Percentiles rank a stretch among this genome's conserved stretches.
phyloP scores from a whole-genome alignment of 225 moss, liverwort and hornwort species.

The Ulota crispa region DNA sequence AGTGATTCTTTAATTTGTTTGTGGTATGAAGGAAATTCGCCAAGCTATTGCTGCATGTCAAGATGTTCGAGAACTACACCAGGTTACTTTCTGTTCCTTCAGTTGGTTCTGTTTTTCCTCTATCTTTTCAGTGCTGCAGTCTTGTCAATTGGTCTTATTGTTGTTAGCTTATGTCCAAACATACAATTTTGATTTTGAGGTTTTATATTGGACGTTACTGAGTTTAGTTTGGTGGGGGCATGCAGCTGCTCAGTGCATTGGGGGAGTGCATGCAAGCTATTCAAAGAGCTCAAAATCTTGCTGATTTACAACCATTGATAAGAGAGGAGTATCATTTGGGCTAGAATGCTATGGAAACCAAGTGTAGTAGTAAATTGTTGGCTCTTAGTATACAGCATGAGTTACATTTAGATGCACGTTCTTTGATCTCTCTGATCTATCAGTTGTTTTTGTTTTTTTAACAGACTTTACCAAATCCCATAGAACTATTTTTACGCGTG shows the following conservation, averaged over 20 bases:
- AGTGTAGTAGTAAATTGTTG: neutral
- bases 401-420: neutral
- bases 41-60: conserved; percentile 47
- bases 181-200: neutral
- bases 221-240: conserved; percentile 5
- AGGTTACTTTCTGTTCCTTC: conserved; percentile 32
- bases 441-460: neutral
- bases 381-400: neutral
- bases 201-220: neutral
- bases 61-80: conserved; percentile 40
- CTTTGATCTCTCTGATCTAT: neutral
- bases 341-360: neutral
- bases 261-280: conserved; percentile 54
- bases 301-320: neutral
- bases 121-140: neutral
- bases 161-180: neutral
- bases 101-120: neutral
- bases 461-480: neutral
- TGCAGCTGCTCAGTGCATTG: conserved; percentile 45
- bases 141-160: neutral
- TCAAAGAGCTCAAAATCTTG: conserved; percentile 35
- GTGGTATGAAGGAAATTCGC: conserved; percentile 47
- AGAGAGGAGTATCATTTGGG: conserved; percentile 2
- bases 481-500: neutral
- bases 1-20: neutral